A percentile compares a stretch with the other conserved stretches of the same genome.
phyloP scores from a whole-genome alignment of 352 stramenopile genomes.

The Elongisporangium senticosum region DNA sequence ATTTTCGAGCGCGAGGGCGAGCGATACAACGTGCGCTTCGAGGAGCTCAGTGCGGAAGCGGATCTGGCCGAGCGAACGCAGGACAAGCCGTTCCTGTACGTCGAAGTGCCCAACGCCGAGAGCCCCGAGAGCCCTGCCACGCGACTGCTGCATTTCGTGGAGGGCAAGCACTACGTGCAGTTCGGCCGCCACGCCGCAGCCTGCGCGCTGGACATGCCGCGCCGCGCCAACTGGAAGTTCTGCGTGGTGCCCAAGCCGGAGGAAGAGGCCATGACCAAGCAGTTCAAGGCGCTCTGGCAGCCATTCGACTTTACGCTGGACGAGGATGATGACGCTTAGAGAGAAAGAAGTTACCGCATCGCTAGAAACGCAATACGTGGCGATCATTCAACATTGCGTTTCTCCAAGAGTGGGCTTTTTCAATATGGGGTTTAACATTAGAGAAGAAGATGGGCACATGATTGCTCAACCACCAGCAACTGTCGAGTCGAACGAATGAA shows the following conservation, averaged over 20 bases:
- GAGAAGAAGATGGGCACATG: neutral
- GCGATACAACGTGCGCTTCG: constrained; percentile 70
- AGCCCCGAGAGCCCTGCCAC: constrained; percentile 26
- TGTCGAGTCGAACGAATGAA: neutral
- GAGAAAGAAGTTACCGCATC: neutral
- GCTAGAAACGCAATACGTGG: neutral
- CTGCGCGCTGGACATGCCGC: constrained; percentile 56
- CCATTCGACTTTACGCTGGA: constrained; percentile 69
- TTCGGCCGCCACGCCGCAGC: constrained; percentile 68
- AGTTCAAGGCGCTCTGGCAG: constrained; percentile 60
- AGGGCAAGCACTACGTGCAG: constrained; percentile 80
- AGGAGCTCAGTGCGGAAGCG: constrained; percentile 32
- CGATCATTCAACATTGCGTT: neutral
- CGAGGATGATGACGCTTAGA: constrained; percentile 19
- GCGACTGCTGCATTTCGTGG: constrained; percentile 54
- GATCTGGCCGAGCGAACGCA: constrained; percentile 31
- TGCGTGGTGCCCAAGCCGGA: constrained; percentile 72
- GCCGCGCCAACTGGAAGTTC: constrained; percentile 77
- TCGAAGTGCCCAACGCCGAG: constrained; percentile 46
- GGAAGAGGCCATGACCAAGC: constrained; percentile 58
- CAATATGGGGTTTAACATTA: neutral
- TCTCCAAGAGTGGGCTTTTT: neutral
- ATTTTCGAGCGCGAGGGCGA: constrained; percentile 64
- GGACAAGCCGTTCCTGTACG: constrained; percentile 60
- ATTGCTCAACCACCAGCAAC: neutral